A percentile compares a stretch with the other conserved stretches of the same genome.
phyloP scores from a whole-genome alignment of 495 filamentous ascomycete species.

The Penicillium silybi region DNA sequence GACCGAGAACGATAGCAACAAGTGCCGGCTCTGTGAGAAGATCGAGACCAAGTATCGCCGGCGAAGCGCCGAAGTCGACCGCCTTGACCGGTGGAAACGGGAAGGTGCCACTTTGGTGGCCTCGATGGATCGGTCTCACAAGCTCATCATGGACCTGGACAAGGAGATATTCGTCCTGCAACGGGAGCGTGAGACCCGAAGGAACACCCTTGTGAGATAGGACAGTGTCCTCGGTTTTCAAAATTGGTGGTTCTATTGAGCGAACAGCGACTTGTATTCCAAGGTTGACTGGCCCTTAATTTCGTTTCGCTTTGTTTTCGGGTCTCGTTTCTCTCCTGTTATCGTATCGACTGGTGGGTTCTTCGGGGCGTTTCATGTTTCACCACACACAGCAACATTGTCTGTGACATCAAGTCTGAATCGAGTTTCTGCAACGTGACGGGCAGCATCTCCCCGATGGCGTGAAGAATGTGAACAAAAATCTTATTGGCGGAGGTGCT shows the following conservation, averaged over 20 bases:
- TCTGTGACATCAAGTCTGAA: conserved; percentile 30
- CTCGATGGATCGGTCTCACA: conserved; percentile 73
- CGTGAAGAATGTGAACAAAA: conserved; percentile 5
- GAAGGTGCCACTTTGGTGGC: conserved; percentile 63
- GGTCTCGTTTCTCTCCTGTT: conserved; percentile 14
- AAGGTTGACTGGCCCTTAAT: conserved; percentile 10
- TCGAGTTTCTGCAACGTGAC: conserved; percentile 32
- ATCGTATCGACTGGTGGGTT: conserved; percentile 16
- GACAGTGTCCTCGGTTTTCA: conserved; percentile 1
- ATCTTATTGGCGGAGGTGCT: conserved; percentile 16
- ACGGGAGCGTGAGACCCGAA: conserved; percentile 36
- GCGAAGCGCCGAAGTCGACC: conserved; percentile 67
- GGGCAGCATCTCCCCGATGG: conserved; percentile 21
- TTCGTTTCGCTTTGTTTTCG: conserved; percentile 21
- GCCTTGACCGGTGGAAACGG: conserved; percentile 79
- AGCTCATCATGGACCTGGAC: conserved; percentile 58
- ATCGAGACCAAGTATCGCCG: conserved; percentile 83
- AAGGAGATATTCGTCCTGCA: conserved; percentile 57
- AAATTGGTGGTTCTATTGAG: conserved; percentile 12
- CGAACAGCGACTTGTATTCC: conserved; percentile 15
- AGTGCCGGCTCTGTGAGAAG: conserved; percentile 86
- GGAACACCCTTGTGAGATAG: conserved; percentile 30
- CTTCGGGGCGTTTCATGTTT: conserved; percentile 31
- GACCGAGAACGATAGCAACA: conserved; percentile 53
- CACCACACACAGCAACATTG: conserved; percentile 22